Base-by-base conservation (phyloP, 2,329 filamentous ascomycete species). In the Cyclaneusma minus region DNA sequence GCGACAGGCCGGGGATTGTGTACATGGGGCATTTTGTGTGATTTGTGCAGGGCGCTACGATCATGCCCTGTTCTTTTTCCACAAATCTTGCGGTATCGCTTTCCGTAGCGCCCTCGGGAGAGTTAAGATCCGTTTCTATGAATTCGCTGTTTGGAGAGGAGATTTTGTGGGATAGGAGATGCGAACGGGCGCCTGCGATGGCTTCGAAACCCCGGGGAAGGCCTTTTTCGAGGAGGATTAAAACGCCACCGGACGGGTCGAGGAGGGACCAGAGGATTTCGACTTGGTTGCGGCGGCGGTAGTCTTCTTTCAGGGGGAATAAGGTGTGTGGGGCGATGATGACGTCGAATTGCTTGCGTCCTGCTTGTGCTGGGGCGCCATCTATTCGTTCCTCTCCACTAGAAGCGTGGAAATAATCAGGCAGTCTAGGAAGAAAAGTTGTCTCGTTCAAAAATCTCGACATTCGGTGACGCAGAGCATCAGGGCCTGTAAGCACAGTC, bases 1-100 rank as follows among this genome's bases (percentile, higher is more conserved):
- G 56, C 28, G 68, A 71, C 28, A 76, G 60, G 0, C 84, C 83
- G 1, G 75, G 64, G 1, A 62, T 60, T 12, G 64, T 58, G 46
- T 93, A 94, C 80, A 98, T 91, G 0, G 89, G 89, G 39, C 89
- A 98, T 30, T 65, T 62, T 6, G 62, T 60, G 49, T 98, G 89
- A 49, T 84, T 95, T 0, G 89, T 94, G 56, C 89, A 98, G 44
- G 73, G 73, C 4, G 73, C 73, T 29, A 79, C 51, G 28, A 79
- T 70, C 55, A 72, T 68, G 29, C 72, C 73, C 0, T 55, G 53
- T 35, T 75, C 70, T 17, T 64, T 65, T 22, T 63, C 53, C 22
- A 22, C 24, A 24, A 37, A 36, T 7, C 34, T 32, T 24, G 27
- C 16, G 7, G 21, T 12, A 13, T 43, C 31, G n/a, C 42, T 34